Evolutionary conservation across 306 rosid species (phyloP).

Genomic region (Inga leiocalycina): DNA sequence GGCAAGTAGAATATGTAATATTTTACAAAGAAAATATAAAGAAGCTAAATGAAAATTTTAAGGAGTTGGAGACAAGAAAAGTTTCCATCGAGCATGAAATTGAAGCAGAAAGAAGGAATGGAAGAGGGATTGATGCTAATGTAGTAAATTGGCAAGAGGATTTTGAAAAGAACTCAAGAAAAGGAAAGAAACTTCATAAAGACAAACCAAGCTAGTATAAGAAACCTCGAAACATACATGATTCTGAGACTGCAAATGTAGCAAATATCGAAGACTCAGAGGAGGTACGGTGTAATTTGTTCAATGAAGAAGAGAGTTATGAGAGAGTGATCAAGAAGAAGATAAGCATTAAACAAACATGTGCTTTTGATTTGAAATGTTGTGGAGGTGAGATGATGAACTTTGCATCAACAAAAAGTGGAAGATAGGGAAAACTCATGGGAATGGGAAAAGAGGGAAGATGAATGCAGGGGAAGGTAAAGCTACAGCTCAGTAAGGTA

Average conservation of each 20-base stretch:
- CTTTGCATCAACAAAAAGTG: no score
- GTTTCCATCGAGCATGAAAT: background rate
- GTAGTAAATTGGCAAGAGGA: constrained; percentile 21
- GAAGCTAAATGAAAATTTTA: background rate
- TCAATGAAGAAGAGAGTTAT: no score
- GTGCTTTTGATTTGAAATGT: background rate
- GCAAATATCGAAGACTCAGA: no score
- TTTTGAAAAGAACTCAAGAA: background rate
- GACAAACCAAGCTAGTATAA: constrained; percentile 19
- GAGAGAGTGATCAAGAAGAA: background rate
- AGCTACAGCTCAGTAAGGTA: no score
- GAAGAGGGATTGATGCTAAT: background rate
- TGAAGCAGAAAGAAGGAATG: background rate
- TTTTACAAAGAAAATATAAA: background rate
- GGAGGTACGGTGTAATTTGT: no score
- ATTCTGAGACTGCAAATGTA: background rate
- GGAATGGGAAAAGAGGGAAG: no score
- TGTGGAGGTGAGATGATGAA: background rate
- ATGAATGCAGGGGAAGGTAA: no score
- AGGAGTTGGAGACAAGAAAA: background rate
- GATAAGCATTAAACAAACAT: background rate
- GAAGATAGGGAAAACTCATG: no score
- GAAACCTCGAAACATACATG: constrained; percentile 50
- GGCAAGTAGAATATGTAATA: background rate
- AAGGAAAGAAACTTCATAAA: background rate